Percentiles rank a stretch among this genome's conserved stretches.
Evolutionary conservation across 306 rosid species (phyloP).

Genomic region (Hippophae tibetana): DNA sequence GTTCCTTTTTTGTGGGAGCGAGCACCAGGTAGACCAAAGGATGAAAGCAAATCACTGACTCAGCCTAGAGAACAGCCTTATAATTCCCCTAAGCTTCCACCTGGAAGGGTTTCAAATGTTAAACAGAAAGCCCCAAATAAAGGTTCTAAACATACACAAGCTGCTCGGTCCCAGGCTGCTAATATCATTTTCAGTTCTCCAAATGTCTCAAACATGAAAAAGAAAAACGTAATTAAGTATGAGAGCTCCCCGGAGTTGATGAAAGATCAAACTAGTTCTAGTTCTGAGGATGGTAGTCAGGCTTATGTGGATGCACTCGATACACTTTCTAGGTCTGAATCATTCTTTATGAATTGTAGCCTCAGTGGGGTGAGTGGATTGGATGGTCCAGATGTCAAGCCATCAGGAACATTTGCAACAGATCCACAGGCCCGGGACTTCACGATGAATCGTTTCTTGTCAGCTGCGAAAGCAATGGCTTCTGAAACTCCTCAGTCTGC

Average conservation of each 20-base stretch:
- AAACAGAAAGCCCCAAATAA: slow-evolving; percentile 30
- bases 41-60: slow-evolving; percentile 30
- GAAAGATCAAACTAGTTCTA: slow-evolving; percentile 24
- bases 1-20: slow-evolving; percentile 91
- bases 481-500: slow-evolving; percentile 45
- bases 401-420: slow-evolving; percentile 37
- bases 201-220: slow-evolving; percentile 21
- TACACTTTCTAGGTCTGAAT: slow-evolving; percentile 65
- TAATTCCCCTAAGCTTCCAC: slow-evolving; percentile 51
- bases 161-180: slow-evolving; percentile 25
- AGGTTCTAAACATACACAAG: slow-evolving; percentile 21
- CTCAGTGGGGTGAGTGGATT: slow-evolving; percentile 59
- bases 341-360: slow-evolving; percentile 61
- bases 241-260: slow-evolving; percentile 22
- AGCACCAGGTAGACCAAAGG: slow-evolving; percentile 77
- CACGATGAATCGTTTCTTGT: slow-evolving; percentile 82
- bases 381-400: slow-evolving; percentile 41
- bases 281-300: slow-evolving; percentile 53
- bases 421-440: slow-evolving; percentile 51
- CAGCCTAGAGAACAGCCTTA: slow-evolving; percentile 24
- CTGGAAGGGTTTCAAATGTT: slow-evolving; percentile 44
- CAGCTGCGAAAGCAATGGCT: slow-evolving; percentile 86
- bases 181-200: slow-evolving; percentile 22
- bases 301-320: slow-evolving; percentile 56
- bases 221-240: slow-evolving; percentile 15